Evolutionary conservation across 1,284 basidiomycete genomes (phyloP).

Genomic region (Ceratorhiza oryzae-sativae): DNA sequence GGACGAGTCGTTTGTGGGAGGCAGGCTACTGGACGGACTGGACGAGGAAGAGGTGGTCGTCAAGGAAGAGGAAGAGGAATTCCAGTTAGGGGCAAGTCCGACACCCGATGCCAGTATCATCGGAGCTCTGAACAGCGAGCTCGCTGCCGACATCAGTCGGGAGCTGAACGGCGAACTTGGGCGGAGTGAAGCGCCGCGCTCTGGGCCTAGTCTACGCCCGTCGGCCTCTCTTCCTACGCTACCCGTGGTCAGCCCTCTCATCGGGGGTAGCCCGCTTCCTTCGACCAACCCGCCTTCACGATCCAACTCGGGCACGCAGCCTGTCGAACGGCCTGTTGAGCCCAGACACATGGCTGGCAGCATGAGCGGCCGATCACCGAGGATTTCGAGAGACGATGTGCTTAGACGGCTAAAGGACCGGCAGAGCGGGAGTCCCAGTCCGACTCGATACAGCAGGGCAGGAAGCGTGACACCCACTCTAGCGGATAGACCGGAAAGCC

Average conservation of each 20-base stretch:
- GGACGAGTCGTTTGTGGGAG: constrained; percentile 54
- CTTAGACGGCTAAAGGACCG: constrained; percentile 20
- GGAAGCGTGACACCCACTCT: constrained; percentile 17
- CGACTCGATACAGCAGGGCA: not conserved
- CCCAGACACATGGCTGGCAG: constrained; percentile 25
- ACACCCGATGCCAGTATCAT: not conserved
- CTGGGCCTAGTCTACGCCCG: not conserved
- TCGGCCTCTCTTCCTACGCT: not conserved
- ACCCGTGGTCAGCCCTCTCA: constrained; percentile 8
- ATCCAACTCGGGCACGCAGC: constrained; percentile 1
- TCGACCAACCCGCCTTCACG: constrained; percentile 18
- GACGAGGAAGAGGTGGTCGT: constrained; percentile 46
- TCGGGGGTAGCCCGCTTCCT: not conserved
- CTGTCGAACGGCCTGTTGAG: constrained; percentile 8
- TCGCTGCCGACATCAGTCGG: not conserved
- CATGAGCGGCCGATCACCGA: constrained; percentile 31
- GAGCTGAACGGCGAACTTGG: not conserved
- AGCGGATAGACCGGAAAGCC: constrained; percentile 22
- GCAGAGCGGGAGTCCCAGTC: constrained; percentile 6
- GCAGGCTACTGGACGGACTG: constrained; percentile 43
- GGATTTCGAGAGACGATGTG: constrained; percentile 39
- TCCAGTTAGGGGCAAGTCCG: not conserved
- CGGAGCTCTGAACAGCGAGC: not conserved
- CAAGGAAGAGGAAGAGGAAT: constrained; percentile 36
- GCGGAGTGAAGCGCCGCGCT: not conserved